Evolutionary conservation across 208 protist genomes (phyloP), one percentile per base, ranked within the genome.

Genomic region (Strigomonas culicis): DNA sequence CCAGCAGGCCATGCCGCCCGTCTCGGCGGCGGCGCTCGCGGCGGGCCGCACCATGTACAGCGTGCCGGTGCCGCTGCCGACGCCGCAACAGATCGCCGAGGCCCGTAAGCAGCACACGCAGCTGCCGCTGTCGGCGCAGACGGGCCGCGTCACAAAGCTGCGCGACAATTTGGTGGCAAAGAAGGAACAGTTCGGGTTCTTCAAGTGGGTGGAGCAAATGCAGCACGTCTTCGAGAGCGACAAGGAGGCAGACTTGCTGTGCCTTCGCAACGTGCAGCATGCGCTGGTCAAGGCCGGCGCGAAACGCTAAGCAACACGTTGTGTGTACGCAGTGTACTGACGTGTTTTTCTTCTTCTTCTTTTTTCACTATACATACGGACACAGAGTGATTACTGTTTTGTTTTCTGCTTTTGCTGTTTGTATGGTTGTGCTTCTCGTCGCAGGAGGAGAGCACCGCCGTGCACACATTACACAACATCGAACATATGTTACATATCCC

Each of bases 1-100:
- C 1, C 90, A 88, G 61, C 79, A 89, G 72, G 80, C 88, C 49
- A 89, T 93, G 85, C 79, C 82, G 15, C 64, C 63, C 59, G 79
- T 92, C 24, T 84, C 75, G 27, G 47, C 68, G 28, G 64, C 51
- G 43, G 58, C 68, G 46, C 15, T 73, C 27, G 49, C 57, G 7
- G 68, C 72, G n/a, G 55, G 70, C 55, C 75, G 75, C 10, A 34
- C 57, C 1, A 79, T 77, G 0, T 79, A 63, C 56, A 93, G 86
- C 70, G 49, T 69, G 6, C 90, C 90, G 1, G 64, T 79, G 1
- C 59, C 84, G 0, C 72, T 89, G 44, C 90, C 86, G 10, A 84
- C 84, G 1, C 32, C 68, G 1, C 73, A 74, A 22, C 52, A 69
- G 4, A 41, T 92, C 1, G 85, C 89, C 1, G 70, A 28, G 1